A percentile compares a stretch with the other conserved stretches of the same genome.
Conservation (phyloP, 2,329 filamentous ascomycete species). For the Cyclaneusma minus region DNA sequence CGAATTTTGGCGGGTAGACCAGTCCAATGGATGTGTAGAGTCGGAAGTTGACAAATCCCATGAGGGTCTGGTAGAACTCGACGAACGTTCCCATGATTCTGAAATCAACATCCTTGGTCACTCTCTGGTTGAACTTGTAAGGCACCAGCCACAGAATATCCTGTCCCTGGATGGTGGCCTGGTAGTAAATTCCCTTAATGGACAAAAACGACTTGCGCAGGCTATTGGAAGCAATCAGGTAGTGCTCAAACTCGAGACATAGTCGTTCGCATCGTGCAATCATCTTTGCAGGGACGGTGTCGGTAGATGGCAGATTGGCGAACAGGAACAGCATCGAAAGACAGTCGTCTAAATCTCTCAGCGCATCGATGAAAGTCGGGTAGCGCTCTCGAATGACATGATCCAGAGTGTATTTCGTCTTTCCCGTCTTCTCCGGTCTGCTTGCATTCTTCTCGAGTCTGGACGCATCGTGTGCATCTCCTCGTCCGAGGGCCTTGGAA, state of each 20-base stretch:
- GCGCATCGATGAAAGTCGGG: slow-evolving; percentile 86
- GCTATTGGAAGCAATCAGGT: slow-evolving; percentile 81
- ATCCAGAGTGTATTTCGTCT: slow-evolving; percentile 79
- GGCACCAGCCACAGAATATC: slow-evolving; percentile 95
- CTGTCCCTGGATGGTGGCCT: slow-evolving; percentile 92
- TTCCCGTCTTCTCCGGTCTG: slow-evolving; percentile 78
- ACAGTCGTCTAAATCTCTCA: slow-evolving; percentile 91
- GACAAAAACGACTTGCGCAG: slow-evolving; percentile 92
- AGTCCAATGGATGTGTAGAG: slow-evolving; percentile 83
- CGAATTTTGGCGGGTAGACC: slow-evolving; percentile 92
- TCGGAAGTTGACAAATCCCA: slow-evolving; percentile 92
- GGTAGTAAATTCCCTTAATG: slow-evolving; percentile 99
- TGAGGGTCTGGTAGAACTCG: slow-evolving; percentile 93
- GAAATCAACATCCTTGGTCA: slow-evolving; percentile 91
- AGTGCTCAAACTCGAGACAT: slow-evolving; percentile 94
- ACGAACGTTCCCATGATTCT: slow-evolving; percentile 98
- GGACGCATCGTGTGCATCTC: slow-evolving; percentile 77
- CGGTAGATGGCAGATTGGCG: slow-evolving; percentile 83
- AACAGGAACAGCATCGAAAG: slow-evolving; percentile 96
- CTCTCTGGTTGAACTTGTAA: slow-evolving; percentile 92
- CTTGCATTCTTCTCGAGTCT: slow-evolving; percentile 76
- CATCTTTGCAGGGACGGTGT: slow-evolving; percentile 84
- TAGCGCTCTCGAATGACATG: slow-evolving; percentile 98
- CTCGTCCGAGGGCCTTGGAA: slow-evolving; percentile 74
- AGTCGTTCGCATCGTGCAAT: slow-evolving; percentile 88